These are phyloP conservation scores for Lachancea sp. DNA, from an alignment of 805 yeast genomes.

Conservation along the genomic window DNA sequence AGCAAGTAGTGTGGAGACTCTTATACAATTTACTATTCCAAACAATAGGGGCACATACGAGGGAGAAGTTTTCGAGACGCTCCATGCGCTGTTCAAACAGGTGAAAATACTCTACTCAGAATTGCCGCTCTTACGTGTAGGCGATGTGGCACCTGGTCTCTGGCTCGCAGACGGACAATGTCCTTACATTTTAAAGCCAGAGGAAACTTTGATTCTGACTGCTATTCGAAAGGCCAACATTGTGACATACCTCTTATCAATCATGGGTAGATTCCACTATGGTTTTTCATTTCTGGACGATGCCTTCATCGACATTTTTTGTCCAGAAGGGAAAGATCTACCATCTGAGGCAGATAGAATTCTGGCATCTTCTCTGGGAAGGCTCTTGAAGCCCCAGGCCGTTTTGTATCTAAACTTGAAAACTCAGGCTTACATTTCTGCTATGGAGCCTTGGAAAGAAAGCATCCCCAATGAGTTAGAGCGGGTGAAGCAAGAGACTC, in stretches of 20 bases:
- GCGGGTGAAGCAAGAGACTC: conserved; percentile 50
- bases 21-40: conserved; percentile 62
- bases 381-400: conserved; percentile 74
- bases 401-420: conserved; percentile 76
- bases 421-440: conserved; percentile 92
- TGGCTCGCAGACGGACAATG: conserved; percentile 60
- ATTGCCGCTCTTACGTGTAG: conserved; percentile 66
- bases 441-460: conserved; percentile 43
- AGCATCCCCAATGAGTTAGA: conserved; percentile 24
- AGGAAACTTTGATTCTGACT: conserved; percentile 40
- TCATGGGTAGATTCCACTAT: conserved; percentile 74
- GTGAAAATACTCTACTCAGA: conserved; percentile 63
- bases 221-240: conserved; percentile 79
- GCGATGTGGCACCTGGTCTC: conserved; percentile 63
- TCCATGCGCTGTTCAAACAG: conserved; percentile 72
- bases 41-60: conserved; percentile 54
- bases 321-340: conserved; percentile 44
- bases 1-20: conserved; percentile 67
- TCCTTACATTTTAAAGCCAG: conserved; percentile 50
- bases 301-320: conserved; percentile 78
- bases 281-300: conserved; percentile 85
- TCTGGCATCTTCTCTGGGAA: conserved; percentile 31
- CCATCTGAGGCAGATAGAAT: conserved; percentile 8
- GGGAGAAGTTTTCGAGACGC: conserved; percentile 52
- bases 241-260: conserved; percentile 82